Evolutionary conservation across 1,284 basidiomycete genomes (phyloP), one percentile per base, ranked within the genome.

Genomic region (Gomphus sp.): DNA sequence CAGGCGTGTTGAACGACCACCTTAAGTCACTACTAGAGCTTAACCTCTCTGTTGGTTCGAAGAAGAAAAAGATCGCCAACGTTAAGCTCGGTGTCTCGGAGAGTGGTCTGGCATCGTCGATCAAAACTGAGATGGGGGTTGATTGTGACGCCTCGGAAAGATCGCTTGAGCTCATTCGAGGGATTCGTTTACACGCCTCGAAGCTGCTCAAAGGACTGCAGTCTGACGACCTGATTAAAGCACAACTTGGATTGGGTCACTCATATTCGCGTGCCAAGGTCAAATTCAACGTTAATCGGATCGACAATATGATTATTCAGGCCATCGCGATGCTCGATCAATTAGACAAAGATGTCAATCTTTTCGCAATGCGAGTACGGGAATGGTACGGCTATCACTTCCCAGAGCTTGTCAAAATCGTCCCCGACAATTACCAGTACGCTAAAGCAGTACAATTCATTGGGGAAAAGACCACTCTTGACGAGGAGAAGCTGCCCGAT

Each of bases 311-410:
- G 96, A 99, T 99, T 77, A 99, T 99, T 69, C 97, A 99, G 76
- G 96, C 96, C 58, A 98, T 99, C 69, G 91, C 96, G 2, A 86
- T 98, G 59, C 91, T 98, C 68, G 96, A 99, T 78, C 95, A 98
- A 70, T 89, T 99, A 70, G 96, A 99, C 84, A 99, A 98, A 80
- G 96, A 99, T 73, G 94, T 99, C 71, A 99, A 99, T 79, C 87
- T 96, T 31, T 98, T 99, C 72, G 90, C 94, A 31, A 99, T 99
- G 96, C 90, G 96, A 57, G 87, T 98, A 57, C 82, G 96, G 66
- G 96, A 99, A 73, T 99, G 97, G 97, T 99, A 99, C 73, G 96
- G 97, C n/a, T 99, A 97, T 80, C 97, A 99, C 74, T 99, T 98
- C 80, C 96, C 96, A 55, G 97, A 99, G 76, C 89, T 99, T 64